Percentiles rank a stretch among this genome's conserved stretches.
phyloP scores from a whole-genome alignment of 768 basidiomycete species.

The Suillus alpinus region DNA sequence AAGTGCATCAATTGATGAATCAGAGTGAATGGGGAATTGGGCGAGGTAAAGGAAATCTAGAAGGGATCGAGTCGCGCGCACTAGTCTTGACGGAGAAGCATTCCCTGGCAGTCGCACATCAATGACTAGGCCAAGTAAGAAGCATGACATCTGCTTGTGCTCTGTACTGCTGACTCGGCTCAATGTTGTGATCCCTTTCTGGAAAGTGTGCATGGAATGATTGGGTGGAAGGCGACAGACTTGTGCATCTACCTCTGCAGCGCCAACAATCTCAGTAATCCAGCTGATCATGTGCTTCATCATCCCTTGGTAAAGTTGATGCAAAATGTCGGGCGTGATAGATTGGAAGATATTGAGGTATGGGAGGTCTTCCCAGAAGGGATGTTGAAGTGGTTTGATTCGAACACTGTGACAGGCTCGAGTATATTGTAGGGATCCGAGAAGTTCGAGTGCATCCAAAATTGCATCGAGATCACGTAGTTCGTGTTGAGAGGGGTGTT shows the following conservation, averaged over 20 bases:
- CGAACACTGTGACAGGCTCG: slow-evolving; percentile 7
- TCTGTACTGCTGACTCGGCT: slow-evolving; percentile 33
- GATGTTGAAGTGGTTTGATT: slow-evolving; percentile 18
- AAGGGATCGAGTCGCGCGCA: slow-evolving; percentile 16
- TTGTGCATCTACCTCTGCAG: slow-evolving; percentile 35
- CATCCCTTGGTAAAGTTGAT: slow-evolving; percentile 35
- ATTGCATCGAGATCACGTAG: slow-evolving; percentile 1
- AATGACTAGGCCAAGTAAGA: slow-evolving; percentile 33
- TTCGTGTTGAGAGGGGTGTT: not conserved
- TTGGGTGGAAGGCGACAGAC: slow-evolving; percentile 32
- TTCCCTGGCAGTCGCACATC: slow-evolving; percentile 15
- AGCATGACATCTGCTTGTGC: slow-evolving; percentile 30
- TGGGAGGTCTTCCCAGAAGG: slow-evolving; percentile 26
- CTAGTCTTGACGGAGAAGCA: not conserved
- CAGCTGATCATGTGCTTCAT: slow-evolving; percentile 34
- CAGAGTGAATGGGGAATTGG: slow-evolving; percentile 32
- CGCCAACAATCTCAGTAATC: slow-evolving; percentile 27
- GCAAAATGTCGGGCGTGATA: slow-evolving; percentile 33
- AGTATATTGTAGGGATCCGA: slow-evolving; percentile 16
- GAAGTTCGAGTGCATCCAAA: slow-evolving; percentile 19
- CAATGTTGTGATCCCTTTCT: slow-evolving; percentile 33
- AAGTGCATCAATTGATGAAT: slow-evolving; percentile 25
- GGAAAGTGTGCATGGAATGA: slow-evolving; percentile 32
- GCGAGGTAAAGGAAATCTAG: slow-evolving; percentile 41
- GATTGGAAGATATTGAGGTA: slow-evolving; percentile 21